These are phyloP conservation scores for Gamarada debralockiae DNA, from an alignment of 495 filamentous ascomycete genomes.

Conservation along the genomic window DNA sequence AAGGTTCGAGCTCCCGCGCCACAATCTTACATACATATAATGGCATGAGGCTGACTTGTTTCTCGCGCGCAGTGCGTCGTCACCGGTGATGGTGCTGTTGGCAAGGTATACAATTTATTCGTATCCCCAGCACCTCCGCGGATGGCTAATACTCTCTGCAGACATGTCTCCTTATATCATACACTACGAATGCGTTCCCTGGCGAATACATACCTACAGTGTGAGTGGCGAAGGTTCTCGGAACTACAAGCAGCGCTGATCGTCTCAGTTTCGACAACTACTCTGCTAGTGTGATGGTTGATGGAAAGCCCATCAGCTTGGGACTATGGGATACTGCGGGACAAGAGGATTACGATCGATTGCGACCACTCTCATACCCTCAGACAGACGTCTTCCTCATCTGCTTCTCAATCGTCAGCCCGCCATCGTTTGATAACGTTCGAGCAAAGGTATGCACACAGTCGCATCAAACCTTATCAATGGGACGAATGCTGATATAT, in stretches of 20 bases:
- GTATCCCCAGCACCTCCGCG: not conserved
- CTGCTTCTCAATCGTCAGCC: constrained; percentile 98
- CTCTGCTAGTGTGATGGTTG: constrained; percentile 97
- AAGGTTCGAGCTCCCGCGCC: constrained; percentile 40
- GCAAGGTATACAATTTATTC: constrained; percentile 52
- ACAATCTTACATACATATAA: not conserved
- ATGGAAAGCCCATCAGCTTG: constrained; percentile 93
- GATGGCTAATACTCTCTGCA: constrained; percentile 31
- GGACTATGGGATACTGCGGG: constrained; percentile 99
- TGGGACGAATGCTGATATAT: constrained; percentile 3
- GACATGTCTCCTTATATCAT: constrained; percentile 99
- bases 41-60: constrained; percentile 11
- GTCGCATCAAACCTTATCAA: constrained; percentile 13
- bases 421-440: constrained; percentile 96
- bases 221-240: constrained; percentile 51
- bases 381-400: constrained; percentile 98
- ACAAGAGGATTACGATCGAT: constrained; percentile 85
- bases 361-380: constrained; percentile 92
- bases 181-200: constrained; percentile 98
- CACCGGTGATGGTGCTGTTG: constrained; percentile 97
- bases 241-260: constrained; percentile 20
- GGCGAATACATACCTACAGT: constrained; percentile 99
- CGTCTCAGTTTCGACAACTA: constrained; percentile 90
- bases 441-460: constrained; percentile 71
- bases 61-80: constrained; percentile 65